Percentiles rank a stretch among this genome's conserved stretches.
phyloP scores from a whole-genome alignment of 768 basidiomycete species.

The Gyrodon lividus region DNA sequence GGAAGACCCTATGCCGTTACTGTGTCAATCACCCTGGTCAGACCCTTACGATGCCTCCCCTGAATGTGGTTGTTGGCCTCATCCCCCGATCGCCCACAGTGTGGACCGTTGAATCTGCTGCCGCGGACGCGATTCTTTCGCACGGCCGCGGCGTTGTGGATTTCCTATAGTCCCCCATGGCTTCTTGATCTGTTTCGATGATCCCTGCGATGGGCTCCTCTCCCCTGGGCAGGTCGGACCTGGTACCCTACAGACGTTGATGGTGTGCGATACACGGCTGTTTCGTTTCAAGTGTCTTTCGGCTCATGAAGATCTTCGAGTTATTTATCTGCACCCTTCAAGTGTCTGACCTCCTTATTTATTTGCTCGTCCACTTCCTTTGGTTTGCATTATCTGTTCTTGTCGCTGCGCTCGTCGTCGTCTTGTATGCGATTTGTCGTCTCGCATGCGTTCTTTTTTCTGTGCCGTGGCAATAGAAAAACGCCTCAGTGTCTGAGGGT shows the following conservation, averaged over 20 bases:
- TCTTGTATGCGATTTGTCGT: no score
- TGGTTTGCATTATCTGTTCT: not conserved
- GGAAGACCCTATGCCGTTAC: no score
- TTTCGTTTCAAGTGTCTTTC: not conserved
- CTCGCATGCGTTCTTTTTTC: not conserved
- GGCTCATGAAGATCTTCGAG: not conserved
- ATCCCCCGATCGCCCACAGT: no score
- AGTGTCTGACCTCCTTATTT: not conserved
- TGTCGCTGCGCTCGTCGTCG: not conserved
- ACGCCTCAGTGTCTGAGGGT: slow-evolving; percentile 9
- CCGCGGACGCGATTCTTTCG: not conserved
- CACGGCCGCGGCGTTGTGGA: not conserved
- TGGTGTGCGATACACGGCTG: not conserved
- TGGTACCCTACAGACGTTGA: not conserved
- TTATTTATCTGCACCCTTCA: not conserved
- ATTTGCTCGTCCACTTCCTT: not conserved
- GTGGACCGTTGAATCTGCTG: not conserved
- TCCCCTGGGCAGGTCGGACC: not conserved
- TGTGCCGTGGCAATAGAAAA: not conserved
- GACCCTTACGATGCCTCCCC: no score
- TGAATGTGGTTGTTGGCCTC: no score
- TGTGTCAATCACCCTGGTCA: no score
- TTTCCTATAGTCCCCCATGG: not conserved
- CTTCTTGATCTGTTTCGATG: not conserved
- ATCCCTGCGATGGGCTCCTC: not conserved